phyloP scores from a whole-genome alignment of 2,329 filamentous ascomycete species.

The Aciculosporium take region DNA sequence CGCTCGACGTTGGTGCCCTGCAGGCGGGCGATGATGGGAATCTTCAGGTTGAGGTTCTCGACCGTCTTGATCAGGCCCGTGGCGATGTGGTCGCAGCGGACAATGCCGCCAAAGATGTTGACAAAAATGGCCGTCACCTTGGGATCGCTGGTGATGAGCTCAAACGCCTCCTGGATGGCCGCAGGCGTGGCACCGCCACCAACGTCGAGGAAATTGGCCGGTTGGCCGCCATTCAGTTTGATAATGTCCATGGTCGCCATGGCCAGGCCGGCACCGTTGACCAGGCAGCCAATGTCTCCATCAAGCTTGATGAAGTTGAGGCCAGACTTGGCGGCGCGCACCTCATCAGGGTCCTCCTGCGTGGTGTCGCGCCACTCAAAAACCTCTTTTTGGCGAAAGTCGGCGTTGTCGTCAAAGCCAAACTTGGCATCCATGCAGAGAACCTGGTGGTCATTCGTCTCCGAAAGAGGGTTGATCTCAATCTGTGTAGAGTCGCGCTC shows the following conservation, averaged over 20 bases:
- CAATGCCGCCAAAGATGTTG: constrained; percentile 99
- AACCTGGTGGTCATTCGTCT: constrained; percentile 96
- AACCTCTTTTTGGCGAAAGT: constrained; percentile 94
- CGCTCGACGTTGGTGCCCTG: constrained; percentile 98
- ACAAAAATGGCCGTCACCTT: constrained; percentile 99
- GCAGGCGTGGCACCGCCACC: constrained; percentile 93
- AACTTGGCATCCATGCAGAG: constrained; percentile 99
- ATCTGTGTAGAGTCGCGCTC: constrained; percentile 99
- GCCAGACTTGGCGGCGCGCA: constrained; percentile 84
- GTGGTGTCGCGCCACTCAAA: constrained; percentile 87
- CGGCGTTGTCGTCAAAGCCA: constrained; percentile 96
- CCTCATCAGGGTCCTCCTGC: constrained; percentile 95
- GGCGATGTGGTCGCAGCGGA: constrained; percentile 93
- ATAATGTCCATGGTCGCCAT: constrained; percentile 99
- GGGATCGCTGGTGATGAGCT: constrained; percentile 94
- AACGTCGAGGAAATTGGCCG: constrained; percentile 98
- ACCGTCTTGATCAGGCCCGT: constrained; percentile 92
- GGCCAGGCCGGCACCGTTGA: constrained; percentile 96
- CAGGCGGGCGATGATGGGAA: constrained; percentile 90
- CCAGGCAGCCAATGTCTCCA: constrained; percentile 95
- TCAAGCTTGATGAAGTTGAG: constrained; percentile 99
- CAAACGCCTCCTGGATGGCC: constrained; percentile 94
- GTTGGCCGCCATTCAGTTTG: constrained; percentile 93
- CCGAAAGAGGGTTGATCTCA: constrained; percentile 97
- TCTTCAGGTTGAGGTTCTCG: constrained; percentile 86